Base-by-base conservation (phyloP, 495 filamentous ascomycete genomes). In the Hypoxylon intermedium region DNA sequence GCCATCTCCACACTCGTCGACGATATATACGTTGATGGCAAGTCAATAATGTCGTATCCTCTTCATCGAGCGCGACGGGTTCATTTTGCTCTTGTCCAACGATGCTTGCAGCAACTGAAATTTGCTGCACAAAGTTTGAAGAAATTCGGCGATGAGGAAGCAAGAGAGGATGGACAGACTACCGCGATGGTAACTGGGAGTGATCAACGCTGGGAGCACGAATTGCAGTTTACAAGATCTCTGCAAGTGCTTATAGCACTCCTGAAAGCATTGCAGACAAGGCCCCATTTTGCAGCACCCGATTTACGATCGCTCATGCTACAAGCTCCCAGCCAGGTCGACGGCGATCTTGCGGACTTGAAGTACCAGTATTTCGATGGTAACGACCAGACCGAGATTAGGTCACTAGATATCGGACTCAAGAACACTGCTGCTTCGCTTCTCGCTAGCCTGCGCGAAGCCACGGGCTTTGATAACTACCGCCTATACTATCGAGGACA, bases 51-150 rank as follows among this genome's bases (percentile, higher is more conserved):
- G 30, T 68, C 72, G 0, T 73, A 82, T 40, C 68, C 75, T 6
- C 74, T 75, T 15, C 70, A 76, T n/a, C 74, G 75, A 15, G 75
- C 76, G 20, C 71, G 75, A 18, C 74, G 69, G 63, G 88, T 93
- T n/a, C 92, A 97, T 71, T 78, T 93, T 52, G 79, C 82, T 7
- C 78, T 97, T 9, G 90, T 91, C 13, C 80, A 89, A 59, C 85
- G 90, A 42, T 96, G 92, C 63, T 81, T 95, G 9, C 73, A 80
- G 12, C 89, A 94, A 67, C 79, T 97, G 6, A 87, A 84, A 30
- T 76, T 79, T 1, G 86, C 89, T n/a, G 89, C 89, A 9, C 71
- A 77, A 12, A 82, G 75, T 38, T 58, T 93, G 60, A 88, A 82
- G 55, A 49, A 68, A 3, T 77, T 77, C 43, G 67, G 50, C 34